These are phyloP conservation scores for Cairneyella variabilis DNA, from an alignment of 495 filamentous ascomycete species.

Conservation along the genomic window DNA sequence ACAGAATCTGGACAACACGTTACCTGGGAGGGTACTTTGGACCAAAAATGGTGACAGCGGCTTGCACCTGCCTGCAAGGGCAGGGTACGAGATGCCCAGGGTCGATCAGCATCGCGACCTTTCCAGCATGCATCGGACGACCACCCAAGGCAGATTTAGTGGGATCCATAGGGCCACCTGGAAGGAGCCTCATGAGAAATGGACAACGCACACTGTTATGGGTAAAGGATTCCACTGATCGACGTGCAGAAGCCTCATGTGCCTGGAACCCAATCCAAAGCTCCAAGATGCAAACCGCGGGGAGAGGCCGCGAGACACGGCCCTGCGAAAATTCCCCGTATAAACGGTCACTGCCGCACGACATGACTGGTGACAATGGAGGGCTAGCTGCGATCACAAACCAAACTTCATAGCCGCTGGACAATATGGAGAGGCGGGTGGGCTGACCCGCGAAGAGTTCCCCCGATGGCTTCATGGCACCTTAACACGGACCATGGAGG, in stretches of 20 bases:
- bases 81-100: not conserved
- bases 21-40: constrained; percentile 5
- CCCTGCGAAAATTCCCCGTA: too few relatives aligned
- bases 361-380: too few relatives aligned
- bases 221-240: too few relatives aligned
- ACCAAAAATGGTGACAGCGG: not conserved
- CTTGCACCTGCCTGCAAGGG: not conserved
- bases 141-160: not conserved
- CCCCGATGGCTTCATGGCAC: too few relatives aligned
- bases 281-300: not conserved
- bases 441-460: too few relatives aligned
- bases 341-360: too few relatives aligned
- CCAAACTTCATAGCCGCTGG: too few relatives aligned
- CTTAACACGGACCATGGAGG: too few relatives aligned
- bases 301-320: too few relatives aligned
- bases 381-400: too few relatives aligned
- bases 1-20: constrained; percentile 8
- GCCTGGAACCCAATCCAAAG: not conserved
- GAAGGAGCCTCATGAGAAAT: not conserved
- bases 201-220: not conserved
- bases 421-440: too few relatives aligned
- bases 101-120: not conserved
- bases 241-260: not conserved
- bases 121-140: not conserved
- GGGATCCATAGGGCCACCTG: not conserved